Conservation (phyloP, 148 eudicot genomes). For the Nepenthes gracilis region DNA sequence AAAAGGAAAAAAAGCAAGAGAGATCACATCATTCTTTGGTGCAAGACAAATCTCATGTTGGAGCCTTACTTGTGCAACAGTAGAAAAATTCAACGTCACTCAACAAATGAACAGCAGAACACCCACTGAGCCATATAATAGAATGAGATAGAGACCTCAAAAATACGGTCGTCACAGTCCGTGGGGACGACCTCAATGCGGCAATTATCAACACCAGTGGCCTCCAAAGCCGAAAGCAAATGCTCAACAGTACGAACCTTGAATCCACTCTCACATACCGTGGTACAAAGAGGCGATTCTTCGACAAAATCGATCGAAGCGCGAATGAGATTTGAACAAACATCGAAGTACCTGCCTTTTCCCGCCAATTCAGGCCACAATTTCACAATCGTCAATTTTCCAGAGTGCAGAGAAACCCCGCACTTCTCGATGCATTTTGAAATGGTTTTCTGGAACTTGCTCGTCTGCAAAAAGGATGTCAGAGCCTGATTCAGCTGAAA, state of each 20-base stretch:
- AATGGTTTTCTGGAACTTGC: conserved; percentile 65
- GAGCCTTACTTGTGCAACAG: too few species aligned
- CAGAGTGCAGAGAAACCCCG: conserved; percentile 69
- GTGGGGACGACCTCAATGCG: conserved; percentile 31
- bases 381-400: conserved; percentile 30
- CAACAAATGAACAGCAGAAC: too few species aligned
- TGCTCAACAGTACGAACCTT: conserved; percentile 73
- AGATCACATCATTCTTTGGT: too few species aligned
- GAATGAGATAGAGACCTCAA: conserved; percentile 31
- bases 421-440: conserved; percentile 36
- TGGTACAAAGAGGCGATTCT: conserved; percentile 68
- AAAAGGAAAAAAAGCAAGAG: too few species aligned
- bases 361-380: conserved; percentile 61
- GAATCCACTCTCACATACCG: conserved; percentile 40
- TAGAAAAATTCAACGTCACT: too few species aligned
- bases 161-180: conserved; percentile 7
- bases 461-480: conserved; percentile 31
- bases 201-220: conserved; percentile 78
- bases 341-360: conserved; percentile 51
- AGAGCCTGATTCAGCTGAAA: not conserved
- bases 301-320: conserved; percentile 42
- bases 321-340: conserved; percentile 26
- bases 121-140: not conserved
- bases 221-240: conserved; percentile 85
- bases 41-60: too few species aligned